Conservation (phyloP, 352 stramenopile species). For the Blastocystis sp. region DNA sequence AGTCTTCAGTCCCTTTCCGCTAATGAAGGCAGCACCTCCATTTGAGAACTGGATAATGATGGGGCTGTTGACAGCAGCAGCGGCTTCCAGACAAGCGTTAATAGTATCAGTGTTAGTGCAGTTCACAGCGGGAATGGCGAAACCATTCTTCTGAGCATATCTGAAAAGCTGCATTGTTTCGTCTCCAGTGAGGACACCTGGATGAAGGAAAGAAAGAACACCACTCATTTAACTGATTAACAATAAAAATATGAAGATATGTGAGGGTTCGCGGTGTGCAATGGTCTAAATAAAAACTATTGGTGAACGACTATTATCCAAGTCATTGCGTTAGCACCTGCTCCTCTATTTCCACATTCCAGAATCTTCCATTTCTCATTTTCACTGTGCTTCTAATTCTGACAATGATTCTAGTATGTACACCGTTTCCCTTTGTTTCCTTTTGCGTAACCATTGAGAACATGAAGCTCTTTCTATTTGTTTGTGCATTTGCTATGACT, state of each 20-base stretch:
- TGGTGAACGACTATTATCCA: neutral
- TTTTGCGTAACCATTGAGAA: too few species aligned
- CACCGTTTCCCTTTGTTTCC: too few species aligned
- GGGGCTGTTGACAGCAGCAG: slow-evolving; percentile 86
- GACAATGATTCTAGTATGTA: too few species aligned
- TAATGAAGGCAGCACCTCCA: slow-evolving; percentile 90
- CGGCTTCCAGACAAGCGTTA: slow-evolving; percentile 91
- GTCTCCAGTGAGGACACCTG: slow-evolving; percentile 78
- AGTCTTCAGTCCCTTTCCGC: slow-evolving; percentile 85
- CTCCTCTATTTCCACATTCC: neutral
- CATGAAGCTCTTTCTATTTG: too few species aligned
- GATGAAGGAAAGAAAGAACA: slow-evolving; percentile 62
- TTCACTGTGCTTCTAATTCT: neutral
- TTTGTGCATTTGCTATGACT: too few species aligned
- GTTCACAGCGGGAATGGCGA: slow-evolving; percentile 95
- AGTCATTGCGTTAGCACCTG: neutral
- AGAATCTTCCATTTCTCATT: neutral
- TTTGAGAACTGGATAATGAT: slow-evolving; percentile 98
- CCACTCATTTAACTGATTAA: slow-evolving; percentile 1
- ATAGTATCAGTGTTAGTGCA: slow-evolving; percentile 85
- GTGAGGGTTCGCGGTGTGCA: neutral
- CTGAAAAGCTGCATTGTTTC: slow-evolving; percentile 82
- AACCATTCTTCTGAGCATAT: slow-evolving; percentile 84
- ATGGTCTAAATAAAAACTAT: slow-evolving; percentile 4
- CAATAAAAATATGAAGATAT: slow-evolving; percentile 42